Evolutionary conservation across 2,329 filamentous ascomycete species (phyloP), one percentile per base, ranked within the genome.

Genomic region (Fusarium sp.): DNA sequence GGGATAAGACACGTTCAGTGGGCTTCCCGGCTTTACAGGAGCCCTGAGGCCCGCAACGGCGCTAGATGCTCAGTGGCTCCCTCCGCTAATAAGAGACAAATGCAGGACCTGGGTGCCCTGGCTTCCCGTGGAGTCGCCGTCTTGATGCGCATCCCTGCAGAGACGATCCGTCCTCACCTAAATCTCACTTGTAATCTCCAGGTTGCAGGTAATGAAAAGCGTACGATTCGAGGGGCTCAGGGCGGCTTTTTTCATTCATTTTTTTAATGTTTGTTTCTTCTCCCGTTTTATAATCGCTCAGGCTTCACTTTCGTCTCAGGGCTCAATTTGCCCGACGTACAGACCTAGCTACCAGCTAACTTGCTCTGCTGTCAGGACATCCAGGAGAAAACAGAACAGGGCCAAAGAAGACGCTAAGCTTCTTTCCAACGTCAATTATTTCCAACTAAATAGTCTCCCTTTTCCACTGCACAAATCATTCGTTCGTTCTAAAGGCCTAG

Each of bases 151-250:
- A 80, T 79, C 79, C 79, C 79, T 81, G 79, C 79, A 80, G 73
- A 77, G 78, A 73, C 79, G 79, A 81, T 81, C 79, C 76, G 73
- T 75, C 71, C 72, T 76, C 77, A 73, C 62, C 74, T 74, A 79
- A 78, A 79, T 79, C 75, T 79, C 73, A 79, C 77, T 72, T 79
- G 75, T 69, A 79, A 79, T 79, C 77, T 79, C 77, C 75, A 78
- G 77, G 62, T 68, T 70, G 64, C 66, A 70, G 68, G 66, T 57
- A 54, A 52, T 51, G 59, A 62, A 52, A 68, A 60, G 58, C 51
- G 51, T 56, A 42, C 58, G 48, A 67, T 65, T 64, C 31, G 65
- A 73, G 44, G 49, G 63, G 69, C 44, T 52, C 60, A 36, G 54
- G 24, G 48, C 39, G 35, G 39, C 39, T 38, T 63, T 56, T 59